These are phyloP conservation scores for Amanita fuliginea DNA, from an alignment of 768 basidiomycete species.

Conservation along the genomic window DNA sequence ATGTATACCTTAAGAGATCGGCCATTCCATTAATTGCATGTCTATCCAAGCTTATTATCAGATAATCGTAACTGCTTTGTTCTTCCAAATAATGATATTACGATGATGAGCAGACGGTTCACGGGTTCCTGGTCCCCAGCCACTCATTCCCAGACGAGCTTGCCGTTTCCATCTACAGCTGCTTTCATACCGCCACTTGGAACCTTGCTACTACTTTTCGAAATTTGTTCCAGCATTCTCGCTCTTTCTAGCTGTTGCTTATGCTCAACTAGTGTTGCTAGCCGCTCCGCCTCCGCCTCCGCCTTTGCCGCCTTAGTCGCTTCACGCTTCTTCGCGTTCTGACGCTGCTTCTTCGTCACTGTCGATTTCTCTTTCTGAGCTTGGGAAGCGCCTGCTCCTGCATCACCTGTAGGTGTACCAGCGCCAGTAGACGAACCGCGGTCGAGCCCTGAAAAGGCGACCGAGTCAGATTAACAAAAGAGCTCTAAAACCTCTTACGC, in stretches of 20 bases:
- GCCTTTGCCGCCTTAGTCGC: constrained; percentile 46
- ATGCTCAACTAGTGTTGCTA: constrained; percentile 44
- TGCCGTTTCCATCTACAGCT: constrained; percentile 42
- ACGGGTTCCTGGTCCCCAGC: neutral
- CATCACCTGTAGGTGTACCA: neutral
- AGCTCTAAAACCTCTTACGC: constrained; percentile 19
- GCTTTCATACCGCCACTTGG: constrained; percentile 54
- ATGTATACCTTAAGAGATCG: neutral
- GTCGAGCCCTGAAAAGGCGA: constrained; percentile 8
- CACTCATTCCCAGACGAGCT: constrained; percentile 46
- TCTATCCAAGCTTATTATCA: neutral
- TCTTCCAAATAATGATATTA: neutral
- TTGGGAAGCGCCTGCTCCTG: constrained; percentile 6
- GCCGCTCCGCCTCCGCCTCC: constrained; percentile 39
- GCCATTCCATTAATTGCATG: neutral
- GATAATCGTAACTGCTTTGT: neutral
- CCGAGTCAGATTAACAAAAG: neutral
- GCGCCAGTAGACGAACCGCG: constrained; percentile 4
- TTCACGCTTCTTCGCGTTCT: constrained; percentile 53
- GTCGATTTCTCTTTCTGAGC: constrained; percentile 27
- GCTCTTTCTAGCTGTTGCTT: constrained; percentile 46
- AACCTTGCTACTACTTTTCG: constrained; percentile 20
- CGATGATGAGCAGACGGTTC: neutral
- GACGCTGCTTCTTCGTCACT: constrained; percentile 56
- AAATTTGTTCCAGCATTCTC: constrained; percentile 38